Base-by-base conservation (phyloP, 2,329 filamentous ascomycete species). In the Exophiala calicioides region DNA sequence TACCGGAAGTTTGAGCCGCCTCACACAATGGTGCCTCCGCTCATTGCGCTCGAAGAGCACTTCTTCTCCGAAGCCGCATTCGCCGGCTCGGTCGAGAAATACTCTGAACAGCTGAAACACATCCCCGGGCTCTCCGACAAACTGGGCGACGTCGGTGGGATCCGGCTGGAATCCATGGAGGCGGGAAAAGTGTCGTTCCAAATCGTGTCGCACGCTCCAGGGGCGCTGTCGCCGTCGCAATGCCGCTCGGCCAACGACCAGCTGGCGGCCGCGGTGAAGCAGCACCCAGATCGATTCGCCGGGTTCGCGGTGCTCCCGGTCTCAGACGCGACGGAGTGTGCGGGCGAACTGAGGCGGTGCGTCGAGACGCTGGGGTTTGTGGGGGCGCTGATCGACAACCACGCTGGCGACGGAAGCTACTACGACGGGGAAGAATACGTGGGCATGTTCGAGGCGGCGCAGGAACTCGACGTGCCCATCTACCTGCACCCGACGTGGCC, bases 401-500 rank as follows among this genome's bases (percentile, higher is more conserved):
- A 71, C 48, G 50, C 55, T 5, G 15, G 31, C 8, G 19, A 37
- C 2, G 52, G 41, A 8, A 42, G 50, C 9, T 73, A 72, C 55
- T 73, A 73, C 58, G 71, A 78, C 31, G 68, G 66, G 15, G 56
- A 59, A 16, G 60, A 60, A 15, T 77, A 71, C 52, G 65, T 70
- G 41, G 59, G 63, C 2, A 59, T 76, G n/a, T 77, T 69, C 47
- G 57, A 62, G 9, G 61, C 62, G 0, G 70, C 68, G 2, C 61
- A 68, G 32, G 65, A 71, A n/a, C 64, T 79, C 0, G 69, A 76
- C 47, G 72, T 76, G 1, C 72, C 75, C 0, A 63, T 78, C 24
- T 79, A 79, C 56, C 63, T 79, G 16, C 76, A 79, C 50, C 76
- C 76, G 5, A 69, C 68, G 0, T 70, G 65, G 56, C 64, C 71